Conservation (phyloP, 2,329 filamentous ascomycete species). For the Didymella pinodella region DNA sequence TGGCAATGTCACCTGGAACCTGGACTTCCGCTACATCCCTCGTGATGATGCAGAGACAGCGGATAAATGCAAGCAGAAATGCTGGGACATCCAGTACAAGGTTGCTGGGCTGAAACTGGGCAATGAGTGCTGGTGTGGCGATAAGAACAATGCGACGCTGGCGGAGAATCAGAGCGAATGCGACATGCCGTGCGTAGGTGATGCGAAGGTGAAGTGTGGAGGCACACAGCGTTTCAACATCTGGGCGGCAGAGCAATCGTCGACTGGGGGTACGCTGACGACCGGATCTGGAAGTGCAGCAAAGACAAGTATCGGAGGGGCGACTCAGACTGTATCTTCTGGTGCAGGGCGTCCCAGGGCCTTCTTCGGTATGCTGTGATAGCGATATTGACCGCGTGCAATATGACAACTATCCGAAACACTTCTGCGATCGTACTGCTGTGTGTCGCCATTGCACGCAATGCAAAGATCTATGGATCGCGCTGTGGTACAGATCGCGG, state of each 20-base stretch:
- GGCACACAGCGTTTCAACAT: constrained; percentile 3
- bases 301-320: neutral
- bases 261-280: neutral
- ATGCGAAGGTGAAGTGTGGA: constrained; percentile 6
- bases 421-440: too few species aligned
- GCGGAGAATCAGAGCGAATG: constrained; percentile 8
- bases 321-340: neutral
- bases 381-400: too few species aligned
- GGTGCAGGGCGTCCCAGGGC: neutral
- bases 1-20: neutral
- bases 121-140: constrained; percentile 9
- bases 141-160: constrained; percentile 4
- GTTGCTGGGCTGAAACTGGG: constrained; percentile 8
- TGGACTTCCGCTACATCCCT: constrained; percentile 1
- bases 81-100: constrained; percentile 1
- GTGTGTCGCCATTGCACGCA: too few species aligned
- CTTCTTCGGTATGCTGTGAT: too few species aligned
- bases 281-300: neutral
- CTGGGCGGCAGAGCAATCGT: constrained; percentile 1
- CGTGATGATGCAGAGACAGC: constrained; percentile 1
- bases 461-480: too few species aligned
- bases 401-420: too few species aligned
- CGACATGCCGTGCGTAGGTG: constrained; percentile 4
- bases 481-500: too few species aligned
- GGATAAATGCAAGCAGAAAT: constrained; percentile 10